Percentiles rank a stretch among this genome's conserved stretches.
Evolutionary conservation across 495 filamentous ascomycete genomes (phyloP).

Genomic region (Friedmanniomyces simplex): DNA sequence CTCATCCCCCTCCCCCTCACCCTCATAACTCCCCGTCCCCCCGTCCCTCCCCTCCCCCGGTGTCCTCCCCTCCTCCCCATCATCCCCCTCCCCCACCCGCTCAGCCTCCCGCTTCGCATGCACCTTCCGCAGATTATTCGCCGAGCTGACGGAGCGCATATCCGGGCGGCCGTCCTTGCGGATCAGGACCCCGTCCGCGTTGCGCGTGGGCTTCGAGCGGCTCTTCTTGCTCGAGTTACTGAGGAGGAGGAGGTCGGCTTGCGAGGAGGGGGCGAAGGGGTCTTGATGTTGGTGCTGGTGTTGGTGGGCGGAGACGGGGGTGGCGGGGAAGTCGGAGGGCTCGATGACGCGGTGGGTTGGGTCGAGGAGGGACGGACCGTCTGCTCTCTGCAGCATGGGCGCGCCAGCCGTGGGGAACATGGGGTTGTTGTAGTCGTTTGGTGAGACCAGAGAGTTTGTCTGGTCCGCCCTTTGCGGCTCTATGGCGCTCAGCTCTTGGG

Average conservation of each 20-base stretch:
- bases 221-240: conserved; percentile 27
- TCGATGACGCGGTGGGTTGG: neutral
- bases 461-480: conserved; percentile 30
- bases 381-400: no score
- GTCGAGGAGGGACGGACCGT: no score
- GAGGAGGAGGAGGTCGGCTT: neutral
- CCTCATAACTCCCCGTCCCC: no score
- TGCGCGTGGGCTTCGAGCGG: conserved; percentile 33
- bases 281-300: neutral
- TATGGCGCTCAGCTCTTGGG: conserved; percentile 22
- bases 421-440: conserved; percentile 27
- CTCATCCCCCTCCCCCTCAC: no score
- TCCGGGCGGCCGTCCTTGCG: conserved; percentile 36
- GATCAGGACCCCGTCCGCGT: conserved; percentile 35
- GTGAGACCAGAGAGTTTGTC: conserved; percentile 23
- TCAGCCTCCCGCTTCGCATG: conserved; percentile 32
- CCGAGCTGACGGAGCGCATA: conserved; percentile 31
- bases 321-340: neutral
- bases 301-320: conserved; percentile 3
- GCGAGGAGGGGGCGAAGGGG: neutral
- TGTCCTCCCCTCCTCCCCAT: conserved; percentile 1
- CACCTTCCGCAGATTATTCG: conserved; percentile 34
- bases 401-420: neutral
- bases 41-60: no score
- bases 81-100: conserved; percentile 13